Conservation (phyloP, 257 asterid species). For the Nyctanthes arbortristis region DNA sequence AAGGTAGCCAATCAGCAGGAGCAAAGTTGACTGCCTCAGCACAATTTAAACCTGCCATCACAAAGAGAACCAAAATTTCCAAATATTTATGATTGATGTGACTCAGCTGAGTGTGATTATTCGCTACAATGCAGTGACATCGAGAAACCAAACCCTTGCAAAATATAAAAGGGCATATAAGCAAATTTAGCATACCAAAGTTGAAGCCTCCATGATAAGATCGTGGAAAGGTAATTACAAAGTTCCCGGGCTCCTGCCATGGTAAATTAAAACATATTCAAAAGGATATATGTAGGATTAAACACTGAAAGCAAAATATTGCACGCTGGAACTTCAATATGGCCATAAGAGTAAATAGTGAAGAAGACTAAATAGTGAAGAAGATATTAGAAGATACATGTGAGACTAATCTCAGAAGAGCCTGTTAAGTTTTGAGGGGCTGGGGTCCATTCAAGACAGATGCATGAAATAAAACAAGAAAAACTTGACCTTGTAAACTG, state of each 20-base stretch:
- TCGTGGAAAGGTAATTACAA: conserved; percentile 91
- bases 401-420: neutral
- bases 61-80: conserved; percentile 31
- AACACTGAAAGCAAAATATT: neutral
- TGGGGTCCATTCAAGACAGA: conserved; percentile 1
- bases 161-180: conserved; percentile 18
- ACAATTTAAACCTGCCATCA: conserved; percentile 79
- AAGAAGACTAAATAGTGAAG: neutral
- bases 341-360: conserved; percentile 2
- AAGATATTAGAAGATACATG: conserved; percentile 4
- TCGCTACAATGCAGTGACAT: conserved; percentile 8
- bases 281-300: neutral
- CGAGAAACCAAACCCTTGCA: conserved; percentile 10
- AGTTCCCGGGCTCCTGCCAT: conserved; percentile 96
- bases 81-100: conserved; percentile 15
- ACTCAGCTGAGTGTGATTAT: conserved; percentile 2
- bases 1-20: conserved; percentile 98
- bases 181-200: conserved; percentile 59
- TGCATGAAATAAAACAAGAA: neutral
- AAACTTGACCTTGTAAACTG: neutral
- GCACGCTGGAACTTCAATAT: neutral
- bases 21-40: conserved; percentile 99
- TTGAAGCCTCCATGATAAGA: conserved; percentile 98
- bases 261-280: conserved; percentile 19
- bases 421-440: no score